Evolutionary conservation across 1,139 yeast genomes (phyloP), one percentile per base, ranked within the genome.

Genomic region (Schwanniomyces etchellsii): DNA sequence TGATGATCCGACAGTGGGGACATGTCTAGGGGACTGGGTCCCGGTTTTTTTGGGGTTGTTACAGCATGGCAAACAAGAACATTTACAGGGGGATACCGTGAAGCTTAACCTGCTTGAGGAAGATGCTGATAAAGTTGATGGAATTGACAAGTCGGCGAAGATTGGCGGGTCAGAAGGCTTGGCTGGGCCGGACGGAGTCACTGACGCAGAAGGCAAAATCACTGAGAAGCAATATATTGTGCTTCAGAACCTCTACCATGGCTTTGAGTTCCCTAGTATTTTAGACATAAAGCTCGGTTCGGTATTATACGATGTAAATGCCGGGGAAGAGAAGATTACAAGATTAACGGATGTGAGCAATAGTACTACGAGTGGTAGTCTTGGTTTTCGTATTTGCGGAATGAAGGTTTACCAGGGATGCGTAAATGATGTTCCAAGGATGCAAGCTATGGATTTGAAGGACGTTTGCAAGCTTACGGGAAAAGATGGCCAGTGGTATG

Each of bases 281-380:
- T 48, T 89, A 39, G 98, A 91, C 49, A 74, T 89, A 32, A 91
- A 91, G 50, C 63, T 91, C 5, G 98, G 98, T 0, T 56, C 76
- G 4, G 49, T 67, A 10, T 57, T 91, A 21, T 77, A 82, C 44
- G 97, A 89, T 54, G 64, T 59, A 15, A 55, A 60, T 4, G 74
- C 85, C 0, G 32, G 66, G 1, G 54, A 46, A 0, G 95, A 77
- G 20, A 91, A 91, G 47, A 64, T 59, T 12, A 58, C 57, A 26
- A 52, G 97, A 26, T 57, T 91, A 44, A 61, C 59, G 20, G 54
- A 65, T 24, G 96, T 91, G 0, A 71, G 93, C 26, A 50, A 57
- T 1, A 40, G 63, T 0, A 89, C 97, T 2, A 91, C 97, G 1
- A 81, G 93, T 31, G 95, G 96, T 0, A 58, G 79, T 2, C 60